Evolutionary conservation across 768 basidiomycete species (phyloP).

Genomic region (Leucocoprinus birnbaumii): DNA sequence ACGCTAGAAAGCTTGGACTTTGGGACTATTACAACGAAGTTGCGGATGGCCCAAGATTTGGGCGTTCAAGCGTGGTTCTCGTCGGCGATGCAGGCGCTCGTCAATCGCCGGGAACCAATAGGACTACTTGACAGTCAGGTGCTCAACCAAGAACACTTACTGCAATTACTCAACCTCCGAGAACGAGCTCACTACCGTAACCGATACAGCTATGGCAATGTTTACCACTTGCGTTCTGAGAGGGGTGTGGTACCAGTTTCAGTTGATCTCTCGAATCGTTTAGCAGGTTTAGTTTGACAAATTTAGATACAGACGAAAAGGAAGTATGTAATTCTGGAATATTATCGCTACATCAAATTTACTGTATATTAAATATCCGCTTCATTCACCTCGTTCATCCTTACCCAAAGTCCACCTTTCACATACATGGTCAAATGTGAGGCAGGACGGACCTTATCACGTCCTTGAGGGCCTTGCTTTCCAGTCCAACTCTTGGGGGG

Average conservation of each 20-base stretch:
- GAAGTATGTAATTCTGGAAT: neutral
- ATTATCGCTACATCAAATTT: neutral
- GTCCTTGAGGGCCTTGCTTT: conserved; percentile 26
- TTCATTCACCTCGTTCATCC: conserved; percentile 18
- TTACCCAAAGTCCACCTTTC: conserved; percentile 44
- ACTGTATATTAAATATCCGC: neutral
- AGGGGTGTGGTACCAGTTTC: neutral
- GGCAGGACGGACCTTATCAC: conserved; percentile 37
- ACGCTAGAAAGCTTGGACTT: neutral
- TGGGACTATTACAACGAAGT: neutral
- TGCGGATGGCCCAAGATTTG: conserved; percentile 6
- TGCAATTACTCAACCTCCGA: conserved; percentile 9
- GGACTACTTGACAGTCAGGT: neutral
- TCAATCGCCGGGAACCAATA: neutral
- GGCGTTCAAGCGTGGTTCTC: conserved; percentile 7
- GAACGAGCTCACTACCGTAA: conserved; percentile 5
- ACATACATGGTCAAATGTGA: conserved; percentile 41
- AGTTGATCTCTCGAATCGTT: neutral
- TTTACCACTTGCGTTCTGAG: neutral
- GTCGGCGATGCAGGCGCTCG: neutral
- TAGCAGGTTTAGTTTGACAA: neutral
- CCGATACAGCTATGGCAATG: neutral
- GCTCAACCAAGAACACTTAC: neutral
- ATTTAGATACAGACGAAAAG: neutral
- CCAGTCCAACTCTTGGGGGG: conserved; percentile 24